Percentiles rank a stretch among this genome's conserved stretches.
Conservation (phyloP, 1,284 basidiomycete genomes). For the Ceratobasidium sp. region DNA sequence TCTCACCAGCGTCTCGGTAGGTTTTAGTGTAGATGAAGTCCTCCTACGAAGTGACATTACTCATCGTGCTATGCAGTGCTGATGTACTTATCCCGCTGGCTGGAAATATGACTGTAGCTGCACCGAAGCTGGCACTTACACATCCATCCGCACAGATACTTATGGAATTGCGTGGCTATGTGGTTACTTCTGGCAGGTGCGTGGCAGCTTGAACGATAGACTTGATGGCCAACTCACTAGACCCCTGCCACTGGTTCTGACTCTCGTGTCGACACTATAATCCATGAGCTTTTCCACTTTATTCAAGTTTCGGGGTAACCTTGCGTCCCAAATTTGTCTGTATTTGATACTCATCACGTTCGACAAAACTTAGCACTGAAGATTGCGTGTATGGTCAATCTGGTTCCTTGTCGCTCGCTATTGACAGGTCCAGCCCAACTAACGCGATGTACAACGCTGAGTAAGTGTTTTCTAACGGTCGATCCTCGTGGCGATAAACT, state of each 20-base stretch:
- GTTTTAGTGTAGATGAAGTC: not conserved
- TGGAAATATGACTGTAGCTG: slow-evolving; percentile 34
- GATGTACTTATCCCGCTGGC: slow-evolving; percentile 17
- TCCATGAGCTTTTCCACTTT: slow-evolving; percentile 36
- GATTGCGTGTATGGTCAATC: slow-evolving; percentile 33
- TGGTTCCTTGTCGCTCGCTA: slow-evolving; percentile 27
- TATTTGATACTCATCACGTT: not conserved
- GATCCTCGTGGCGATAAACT: not conserved
- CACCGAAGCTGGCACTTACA: slow-evolving; percentile 30
- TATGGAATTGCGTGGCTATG: slow-evolving; percentile 30
- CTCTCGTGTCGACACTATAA: slow-evolving; percentile 33
- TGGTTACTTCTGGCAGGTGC: slow-evolving; percentile 24
- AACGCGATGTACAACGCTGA: slow-evolving; percentile 36
- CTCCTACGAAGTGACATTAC: not conserved
- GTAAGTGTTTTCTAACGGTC: slow-evolving; percentile 15
- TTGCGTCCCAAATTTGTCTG: not conserved
- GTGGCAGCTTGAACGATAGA: not conserved
- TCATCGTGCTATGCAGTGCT: not conserved
- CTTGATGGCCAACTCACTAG: not conserved
- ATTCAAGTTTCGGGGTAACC: slow-evolving; percentile 21
- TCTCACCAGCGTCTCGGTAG: slow-evolving; percentile 16
- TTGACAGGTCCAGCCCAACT: slow-evolving; percentile 15
- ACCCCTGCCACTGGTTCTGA: slow-evolving; percentile 32
- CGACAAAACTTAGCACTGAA: slow-evolving; percentile 4
- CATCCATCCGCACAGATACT: slow-evolving; percentile 27